A percentile compares a stretch with the other conserved stretches of the same genome.
Evolutionary conservation across 257 asterid species (phyloP).

Genomic region (Vinca minor): DNA sequence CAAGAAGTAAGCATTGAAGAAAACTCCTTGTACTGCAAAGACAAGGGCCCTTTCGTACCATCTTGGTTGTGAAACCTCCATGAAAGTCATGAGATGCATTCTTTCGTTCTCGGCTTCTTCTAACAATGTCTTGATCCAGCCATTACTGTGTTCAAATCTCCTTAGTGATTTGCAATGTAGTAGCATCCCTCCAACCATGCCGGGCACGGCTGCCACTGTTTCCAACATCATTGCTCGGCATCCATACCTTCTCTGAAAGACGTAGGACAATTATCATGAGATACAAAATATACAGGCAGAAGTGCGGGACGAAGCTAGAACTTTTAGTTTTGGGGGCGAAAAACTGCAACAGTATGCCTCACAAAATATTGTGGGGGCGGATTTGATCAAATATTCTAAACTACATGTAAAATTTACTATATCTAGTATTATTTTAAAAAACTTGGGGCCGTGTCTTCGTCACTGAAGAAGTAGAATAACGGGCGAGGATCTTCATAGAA

Average conservation of each 20-base stretch:
- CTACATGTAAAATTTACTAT: too few species aligned
- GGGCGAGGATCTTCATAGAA: too few species aligned
- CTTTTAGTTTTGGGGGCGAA: too few species aligned
- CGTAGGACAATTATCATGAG: background rate
- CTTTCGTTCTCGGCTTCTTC: slow-evolving; percentile 74
- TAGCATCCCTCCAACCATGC: slow-evolving; percentile 70
- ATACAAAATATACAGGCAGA: too few species aligned
- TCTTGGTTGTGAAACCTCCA: slow-evolving; percentile 57
- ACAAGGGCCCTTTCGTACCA: slow-evolving; percentile 70
- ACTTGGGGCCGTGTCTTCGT: too few species aligned
- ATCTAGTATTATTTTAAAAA: too few species aligned
- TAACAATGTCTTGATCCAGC: slow-evolving; percentile 54
- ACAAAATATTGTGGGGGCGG: too few species aligned
- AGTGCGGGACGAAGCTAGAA: too few species aligned
- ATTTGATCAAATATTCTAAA: too few species aligned
- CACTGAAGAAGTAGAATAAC: too few species aligned
- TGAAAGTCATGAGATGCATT: slow-evolving; percentile 76
- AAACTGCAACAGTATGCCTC: too few species aligned
- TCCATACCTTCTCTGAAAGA: slow-evolving; percentile 49
- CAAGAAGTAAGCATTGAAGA: slow-evolving; percentile 68
- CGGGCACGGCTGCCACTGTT: slow-evolving; percentile 71
- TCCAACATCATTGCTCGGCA: slow-evolving; percentile 75
- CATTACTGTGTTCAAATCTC: slow-evolving; percentile 60
- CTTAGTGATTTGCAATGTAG: slow-evolving; percentile 53
- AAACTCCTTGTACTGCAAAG: slow-evolving; percentile 58